Conservation (phyloP, 2,329 filamentous ascomycete species). For the Chlorencoelia australis region DNA sequence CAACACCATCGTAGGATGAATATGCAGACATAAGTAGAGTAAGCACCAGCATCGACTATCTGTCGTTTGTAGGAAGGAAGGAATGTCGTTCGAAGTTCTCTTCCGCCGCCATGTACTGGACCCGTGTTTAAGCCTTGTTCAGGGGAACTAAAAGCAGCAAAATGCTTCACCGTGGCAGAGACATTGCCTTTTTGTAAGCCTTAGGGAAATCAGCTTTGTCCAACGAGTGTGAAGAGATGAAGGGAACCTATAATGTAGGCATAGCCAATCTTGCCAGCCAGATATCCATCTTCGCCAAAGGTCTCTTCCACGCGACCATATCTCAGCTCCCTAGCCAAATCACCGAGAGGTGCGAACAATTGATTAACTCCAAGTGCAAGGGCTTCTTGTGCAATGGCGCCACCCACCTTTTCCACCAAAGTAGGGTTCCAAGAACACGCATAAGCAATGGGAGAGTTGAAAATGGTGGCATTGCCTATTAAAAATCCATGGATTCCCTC, state of each 20-base stretch:
- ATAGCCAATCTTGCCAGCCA: conserved; percentile 59
- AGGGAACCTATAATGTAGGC: conserved; percentile 50
- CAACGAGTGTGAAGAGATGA: not conserved
- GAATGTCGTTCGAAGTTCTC: conserved; percentile 44
- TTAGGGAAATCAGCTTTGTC: conserved; percentile 30
- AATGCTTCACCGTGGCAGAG: conserved; percentile 67
- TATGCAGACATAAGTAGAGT: conserved; percentile 66
- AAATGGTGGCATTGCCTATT: conserved; percentile 64
- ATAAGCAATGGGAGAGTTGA: conserved; percentile 66
- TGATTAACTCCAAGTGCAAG: conserved; percentile 61
- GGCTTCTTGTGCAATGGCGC: conserved; percentile 54
- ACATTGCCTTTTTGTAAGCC: conserved; percentile 57
- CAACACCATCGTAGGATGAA: conserved; percentile 63
- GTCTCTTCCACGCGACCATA: conserved; percentile 68
- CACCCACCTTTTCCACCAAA: conserved; percentile 56
- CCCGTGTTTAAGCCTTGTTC: conserved; percentile 65
- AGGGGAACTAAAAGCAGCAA: conserved; percentile 56
- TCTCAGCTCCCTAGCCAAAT: conserved; percentile 60
- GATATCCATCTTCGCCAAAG: conserved; percentile 57
- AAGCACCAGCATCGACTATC: conserved; percentile 60
- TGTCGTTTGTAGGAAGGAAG: conserved; percentile 56
- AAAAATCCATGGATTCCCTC: conserved; percentile 68
- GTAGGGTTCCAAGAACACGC: conserved; percentile 61
- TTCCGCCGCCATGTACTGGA: conserved; percentile 42
- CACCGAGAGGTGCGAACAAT: conserved; percentile 60